Conservation (phyloP, 2,329 filamentous ascomycete species). For the Trichoderma sp. region DNA sequence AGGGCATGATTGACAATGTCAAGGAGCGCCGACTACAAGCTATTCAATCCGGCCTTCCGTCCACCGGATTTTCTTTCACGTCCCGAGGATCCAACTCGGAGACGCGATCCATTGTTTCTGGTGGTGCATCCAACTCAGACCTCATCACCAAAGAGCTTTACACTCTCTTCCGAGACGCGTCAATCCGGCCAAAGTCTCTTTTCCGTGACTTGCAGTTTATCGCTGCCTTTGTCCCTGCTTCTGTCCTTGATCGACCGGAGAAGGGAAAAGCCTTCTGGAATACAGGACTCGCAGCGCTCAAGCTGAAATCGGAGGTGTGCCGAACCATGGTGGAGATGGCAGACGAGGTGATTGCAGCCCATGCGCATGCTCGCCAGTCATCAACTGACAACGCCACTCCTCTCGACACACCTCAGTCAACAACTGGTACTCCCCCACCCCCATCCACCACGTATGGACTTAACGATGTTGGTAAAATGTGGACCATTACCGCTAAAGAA, state of each 20-base stretch:
- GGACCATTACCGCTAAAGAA: slow-evolving; percentile 90
- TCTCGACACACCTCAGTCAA: slow-evolving; percentile 32
- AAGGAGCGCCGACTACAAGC: slow-evolving; percentile 63
- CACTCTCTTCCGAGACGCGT: slow-evolving; percentile 62
- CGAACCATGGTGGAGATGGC: slow-evolving; percentile 68
- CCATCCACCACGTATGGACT: slow-evolving; percentile 64
- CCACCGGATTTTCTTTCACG: slow-evolving; percentile 28
- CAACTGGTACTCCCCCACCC: slow-evolving; percentile 43
- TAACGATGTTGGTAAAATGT: slow-evolving; percentile 81
- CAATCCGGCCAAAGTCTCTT: slow-evolving; percentile 72
- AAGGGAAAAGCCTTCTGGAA: slow-evolving; percentile 83
- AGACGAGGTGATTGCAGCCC: slow-evolving; percentile 54
- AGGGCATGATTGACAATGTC: slow-evolving; percentile 67
- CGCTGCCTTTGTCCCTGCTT: slow-evolving; percentile 60
- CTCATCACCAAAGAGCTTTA: slow-evolving; percentile 65
- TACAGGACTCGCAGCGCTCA: slow-evolving; percentile 80
- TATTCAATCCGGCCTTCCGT: slow-evolving; percentile 31
- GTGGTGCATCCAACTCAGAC: slow-evolving; percentile 55
- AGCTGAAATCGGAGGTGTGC: slow-evolving; percentile 82
- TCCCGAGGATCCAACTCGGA: slow-evolving; percentile 45
- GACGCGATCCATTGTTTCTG: slow-evolving; percentile 48
- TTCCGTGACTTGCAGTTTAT: slow-evolving; percentile 80
- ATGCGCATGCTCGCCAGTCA: slow-evolving; percentile 60
- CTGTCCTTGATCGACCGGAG: slow-evolving; percentile 59
- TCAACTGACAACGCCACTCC: slow-evolving; percentile 33